A percentile compares a stretch with the other conserved stretches of the same genome.
Evolutionary conservation across 352 stramenopile genomes (phyloP).

Genomic region (Elongisporangium prolatum): DNA sequence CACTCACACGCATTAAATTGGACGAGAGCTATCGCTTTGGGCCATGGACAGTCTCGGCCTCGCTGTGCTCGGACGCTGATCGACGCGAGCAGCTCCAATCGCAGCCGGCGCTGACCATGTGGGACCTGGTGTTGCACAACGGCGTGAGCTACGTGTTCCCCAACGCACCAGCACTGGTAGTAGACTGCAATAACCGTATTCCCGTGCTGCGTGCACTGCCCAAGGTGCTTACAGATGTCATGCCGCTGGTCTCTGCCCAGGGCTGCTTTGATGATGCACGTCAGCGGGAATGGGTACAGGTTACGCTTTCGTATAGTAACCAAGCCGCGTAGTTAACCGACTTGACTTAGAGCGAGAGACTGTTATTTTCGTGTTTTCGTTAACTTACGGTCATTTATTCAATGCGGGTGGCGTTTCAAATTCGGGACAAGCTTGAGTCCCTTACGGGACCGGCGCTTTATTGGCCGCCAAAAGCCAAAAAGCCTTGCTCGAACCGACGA

Average conservation of each 20-base stretch:
- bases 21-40: slow-evolving; percentile 48
- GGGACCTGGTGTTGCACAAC: slow-evolving; percentile 46
- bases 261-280: slow-evolving; percentile 22
- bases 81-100: slow-evolving; percentile 7
- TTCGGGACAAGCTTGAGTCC: background rate
- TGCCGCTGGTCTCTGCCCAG: slow-evolving; percentile 54
- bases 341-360: background rate
- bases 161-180: slow-evolving; percentile 40
- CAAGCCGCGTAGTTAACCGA: background rate
- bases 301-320: slow-evolving; percentile 23
- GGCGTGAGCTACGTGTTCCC: slow-evolving; percentile 62
- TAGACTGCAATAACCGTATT: slow-evolving; percentile 54
- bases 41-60: slow-evolving; percentile 42
- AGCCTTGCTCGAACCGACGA: background rate
- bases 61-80: slow-evolving; percentile 9
- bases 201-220: slow-evolving; percentile 49
- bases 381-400: too few relatives aligned
- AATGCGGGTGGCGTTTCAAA: background rate
- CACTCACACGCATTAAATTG: slow-evolving; percentile 15
- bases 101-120: slow-evolving; percentile 28
- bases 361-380: background rate
- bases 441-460: background rate
- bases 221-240: slow-evolving; percentile 71
- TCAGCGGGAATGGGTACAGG: slow-evolving; percentile 34
- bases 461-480: background rate